Conservation (phyloP, 2,329 filamentous ascomycete species). For the Pseudocercospora musae region DNA sequence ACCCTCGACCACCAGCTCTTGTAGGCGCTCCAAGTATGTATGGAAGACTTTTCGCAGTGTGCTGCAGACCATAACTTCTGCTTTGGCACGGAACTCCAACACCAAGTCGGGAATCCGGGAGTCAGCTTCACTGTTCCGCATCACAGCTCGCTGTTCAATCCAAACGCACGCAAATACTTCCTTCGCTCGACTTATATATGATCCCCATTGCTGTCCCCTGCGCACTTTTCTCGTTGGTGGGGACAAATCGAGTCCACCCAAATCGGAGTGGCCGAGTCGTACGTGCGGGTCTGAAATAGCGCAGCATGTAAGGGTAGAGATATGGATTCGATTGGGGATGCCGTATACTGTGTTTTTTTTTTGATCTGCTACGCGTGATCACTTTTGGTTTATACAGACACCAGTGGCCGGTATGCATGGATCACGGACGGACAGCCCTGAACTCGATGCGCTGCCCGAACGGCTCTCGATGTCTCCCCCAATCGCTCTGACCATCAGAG, state of each 20-base stretch:
- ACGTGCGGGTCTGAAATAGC: background rate
- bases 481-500: no score
- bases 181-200: conserved; percentile 8
- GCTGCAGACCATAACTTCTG: background rate
- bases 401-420: no score
- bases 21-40: background rate
- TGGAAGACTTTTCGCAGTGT: background rate
- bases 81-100: background rate
- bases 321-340: no score
- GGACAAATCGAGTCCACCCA: conserved; percentile 19
- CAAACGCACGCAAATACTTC: conserved; percentile 13
- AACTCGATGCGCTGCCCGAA: no score
- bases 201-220: conserved; percentile 14
- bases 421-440: no score
- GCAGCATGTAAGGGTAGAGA: background rate
- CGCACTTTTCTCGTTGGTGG: conserved; percentile 12
- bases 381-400: no score
- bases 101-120: background rate
- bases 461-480: no score
- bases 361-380: no score
- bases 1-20: no score
- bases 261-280: background rate
- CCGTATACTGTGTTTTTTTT: no score
- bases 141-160: background rate
- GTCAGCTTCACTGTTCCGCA: background rate